Evolutionary conservation across 2,329 filamentous ascomycete species (phyloP).

Genomic region (Knufia fluminis): DNA sequence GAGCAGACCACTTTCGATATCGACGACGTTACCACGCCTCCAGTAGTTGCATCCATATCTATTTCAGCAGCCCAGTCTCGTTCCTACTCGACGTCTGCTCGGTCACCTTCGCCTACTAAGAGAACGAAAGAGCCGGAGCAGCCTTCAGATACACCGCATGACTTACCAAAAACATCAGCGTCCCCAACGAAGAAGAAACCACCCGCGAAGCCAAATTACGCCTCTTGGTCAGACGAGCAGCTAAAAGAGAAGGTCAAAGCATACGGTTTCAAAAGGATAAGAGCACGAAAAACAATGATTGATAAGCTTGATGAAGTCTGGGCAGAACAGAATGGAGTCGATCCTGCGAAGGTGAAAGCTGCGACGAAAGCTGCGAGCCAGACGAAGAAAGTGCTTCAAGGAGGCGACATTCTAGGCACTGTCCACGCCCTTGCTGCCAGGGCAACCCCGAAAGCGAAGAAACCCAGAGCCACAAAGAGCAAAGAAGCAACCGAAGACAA

Average conservation of each 20-base stretch:
- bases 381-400: slow-evolving; percentile 9
- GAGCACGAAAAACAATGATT: slow-evolving; percentile 60
- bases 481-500: slow-evolving; percentile 12
- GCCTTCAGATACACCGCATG: neutral
- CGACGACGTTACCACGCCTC: slow-evolving; percentile 2
- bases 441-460: slow-evolving; percentile 18
- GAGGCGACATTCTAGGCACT: slow-evolving; percentile 20
- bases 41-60: neutral
- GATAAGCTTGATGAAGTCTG: slow-evolving; percentile 61
- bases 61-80: neutral
- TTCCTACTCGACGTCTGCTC: neutral
- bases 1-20: neutral
- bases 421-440: slow-evolving; percentile 20
- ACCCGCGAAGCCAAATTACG: slow-evolving; percentile 46
- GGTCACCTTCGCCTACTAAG: neutral
- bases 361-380: slow-evolving; percentile 9
- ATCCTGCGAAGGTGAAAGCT: slow-evolving; percentile 4
- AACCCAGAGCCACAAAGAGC: slow-evolving; percentile 13
- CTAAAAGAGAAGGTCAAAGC: slow-evolving; percentile 52
- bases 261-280: slow-evolving; percentile 66
- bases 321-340: slow-evolving; percentile 44
- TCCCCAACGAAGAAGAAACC: neutral
- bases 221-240: slow-evolving; percentile 52
- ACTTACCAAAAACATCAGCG: neutral
- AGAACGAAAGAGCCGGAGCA: neutral